Evolutionary conservation across 441 rosid species (phyloP), one percentile per base, ranked within the genome.

Genomic region (Dalechampia spathulata): DNA sequence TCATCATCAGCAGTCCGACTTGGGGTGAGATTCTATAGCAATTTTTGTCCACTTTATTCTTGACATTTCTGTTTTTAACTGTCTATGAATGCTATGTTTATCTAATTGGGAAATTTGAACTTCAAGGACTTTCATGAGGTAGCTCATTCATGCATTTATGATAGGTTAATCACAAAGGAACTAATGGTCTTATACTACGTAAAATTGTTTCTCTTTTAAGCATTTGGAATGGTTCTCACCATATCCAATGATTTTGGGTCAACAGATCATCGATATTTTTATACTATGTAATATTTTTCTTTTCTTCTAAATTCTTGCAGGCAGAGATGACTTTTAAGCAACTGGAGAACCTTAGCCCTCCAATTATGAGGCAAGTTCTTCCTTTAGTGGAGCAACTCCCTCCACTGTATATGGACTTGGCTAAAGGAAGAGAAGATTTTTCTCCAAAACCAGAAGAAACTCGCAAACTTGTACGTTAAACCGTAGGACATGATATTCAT

Each of bases 281-380:
- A n/a, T n/a, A n/a, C n/a, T n/a, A n/a, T 43, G n/a, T 6, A n/a
- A 42, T 44, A n/a, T 37, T 11, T 34, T 30, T 21, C 25, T 25
- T 16, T 15, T 4, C 20, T 46, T 52, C 32, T 13, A 23, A 28
- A 11, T 61, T 46, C 52, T 54, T 77, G 72, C 86, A 92, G 96
- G 99, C 96, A 49, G 99, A 89, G 77, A 83, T 89, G 87, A 89
- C 99, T 20, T 48, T 86, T 60, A 92, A 89, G 80, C 96, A 89
- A 66, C 60, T 92, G 59, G 94, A 82, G 78, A 83, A 73, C 70
- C 85, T 89, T 52, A 86, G 94, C 54, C 97, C 97, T 59, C 88
- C 96, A 34, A 80, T 89, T 36, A 74, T 92, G 94, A 92, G 85
- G 82, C 99, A 92, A 75, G 93, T 79, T 70, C 77, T 92, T 68